A percentile compares a stretch with the other conserved stretches of the same genome.
phyloP scores from a whole-genome alignment of 148 eudicot genomes.

The Nyssa sinensis region DNA sequence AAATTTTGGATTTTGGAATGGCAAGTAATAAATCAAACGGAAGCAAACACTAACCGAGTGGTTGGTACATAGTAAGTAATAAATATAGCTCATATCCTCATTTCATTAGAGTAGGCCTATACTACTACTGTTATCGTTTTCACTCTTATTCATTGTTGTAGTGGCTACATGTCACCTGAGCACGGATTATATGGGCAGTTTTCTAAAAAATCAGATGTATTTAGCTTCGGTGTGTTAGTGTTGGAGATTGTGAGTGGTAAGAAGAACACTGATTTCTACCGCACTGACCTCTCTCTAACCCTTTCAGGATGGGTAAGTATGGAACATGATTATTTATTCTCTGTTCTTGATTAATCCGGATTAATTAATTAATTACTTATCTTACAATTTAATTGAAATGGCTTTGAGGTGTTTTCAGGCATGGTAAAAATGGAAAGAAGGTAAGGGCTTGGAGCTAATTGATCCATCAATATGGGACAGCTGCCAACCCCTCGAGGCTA shows the following conservation, averaged over 20 bases:
- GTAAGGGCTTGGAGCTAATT: background rate
- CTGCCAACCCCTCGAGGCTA: background rate
- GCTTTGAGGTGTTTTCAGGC: background rate
- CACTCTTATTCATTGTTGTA: background rate
- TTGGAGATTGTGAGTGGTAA: background rate
- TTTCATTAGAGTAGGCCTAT: no score
- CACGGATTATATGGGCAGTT: background rate
- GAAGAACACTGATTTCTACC: background rate
- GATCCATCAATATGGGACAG: background rate
- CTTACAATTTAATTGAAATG: background rate
- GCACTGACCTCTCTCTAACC: background rate
- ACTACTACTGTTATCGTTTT: background rate
- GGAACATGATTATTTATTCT: background rate
- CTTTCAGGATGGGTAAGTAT: background rate
- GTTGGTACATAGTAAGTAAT: constrained; percentile 16
- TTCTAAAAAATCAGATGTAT: background rate
- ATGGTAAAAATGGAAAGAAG: background rate
- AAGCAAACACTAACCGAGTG: constrained; percentile 3
- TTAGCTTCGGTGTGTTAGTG: background rate
- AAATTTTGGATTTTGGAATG: constrained; percentile 9
- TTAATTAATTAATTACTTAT: background rate
- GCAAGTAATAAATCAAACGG: constrained; percentile 11
- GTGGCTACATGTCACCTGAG: background rate
- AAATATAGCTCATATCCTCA: no score
- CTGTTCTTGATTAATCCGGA: no score